These are phyloP conservation scores for Xylaria sp. DNA, from an alignment of 2,329 filamentous ascomycete genomes.

Conservation along the genomic window DNA sequence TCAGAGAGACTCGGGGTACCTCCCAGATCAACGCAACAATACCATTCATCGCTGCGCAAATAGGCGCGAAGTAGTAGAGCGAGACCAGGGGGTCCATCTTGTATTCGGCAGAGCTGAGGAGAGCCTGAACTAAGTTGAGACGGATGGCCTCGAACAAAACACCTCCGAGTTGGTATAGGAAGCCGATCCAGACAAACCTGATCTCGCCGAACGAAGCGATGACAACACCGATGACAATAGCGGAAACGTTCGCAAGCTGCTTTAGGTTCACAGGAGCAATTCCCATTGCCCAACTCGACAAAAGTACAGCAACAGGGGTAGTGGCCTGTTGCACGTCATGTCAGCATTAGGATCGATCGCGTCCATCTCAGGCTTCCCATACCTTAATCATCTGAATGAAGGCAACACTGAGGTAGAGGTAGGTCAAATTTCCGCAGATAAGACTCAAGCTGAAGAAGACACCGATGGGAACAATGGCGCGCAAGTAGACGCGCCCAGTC, in stretches of 20 bases:
- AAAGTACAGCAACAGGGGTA: conserved; percentile 90
- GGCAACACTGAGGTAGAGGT: conserved; percentile 92
- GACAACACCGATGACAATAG: conserved; percentile 94
- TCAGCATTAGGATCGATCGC: conserved; percentile 28
- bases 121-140: conserved; percentile 84
- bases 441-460: conserved; percentile 95
- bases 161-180: conserved; percentile 81
- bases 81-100: conserved; percentile 93
- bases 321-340: conserved; percentile 71
- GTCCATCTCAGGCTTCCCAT: conserved; percentile 3
- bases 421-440: conserved; percentile 96
- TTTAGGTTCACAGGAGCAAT: conserved; percentile 85
- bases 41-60: conserved; percentile 85
- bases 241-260: conserved; percentile 90
- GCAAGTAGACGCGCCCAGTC: conserved; percentile 92
- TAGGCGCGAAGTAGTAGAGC: conserved; percentile 89
- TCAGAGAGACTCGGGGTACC: conserved; percentile 74
- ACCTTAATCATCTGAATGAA: conserved; percentile 99
- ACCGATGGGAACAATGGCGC: conserved; percentile 93
- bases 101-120: conserved; percentile 84
- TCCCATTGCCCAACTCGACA: conserved; percentile 89
- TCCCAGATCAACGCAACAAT: conserved; percentile 79
- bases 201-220: conserved; percentile 97
- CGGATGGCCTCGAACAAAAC: conserved; percentile 85
- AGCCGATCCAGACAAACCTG: conserved; percentile 84